These are phyloP conservation scores for Backusella macrospora DNA, from an alignment of 192 early-diverging fungal genomes.

Conservation along the genomic window DNA sequence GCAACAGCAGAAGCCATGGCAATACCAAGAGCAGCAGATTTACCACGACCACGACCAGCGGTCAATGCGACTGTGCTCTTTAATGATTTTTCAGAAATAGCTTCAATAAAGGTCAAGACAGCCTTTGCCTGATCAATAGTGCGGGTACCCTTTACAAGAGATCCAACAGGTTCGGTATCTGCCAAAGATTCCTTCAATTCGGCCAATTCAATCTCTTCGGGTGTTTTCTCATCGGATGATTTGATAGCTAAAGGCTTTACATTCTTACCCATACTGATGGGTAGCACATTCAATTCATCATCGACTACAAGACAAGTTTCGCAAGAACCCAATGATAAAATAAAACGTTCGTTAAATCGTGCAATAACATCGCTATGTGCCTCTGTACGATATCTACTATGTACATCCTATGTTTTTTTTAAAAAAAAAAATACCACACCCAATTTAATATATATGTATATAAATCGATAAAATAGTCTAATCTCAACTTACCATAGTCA, in stretches of 20 bases:
- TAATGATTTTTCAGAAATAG: slow-evolving; percentile 92
- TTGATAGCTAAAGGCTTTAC: slow-evolving; percentile 84
- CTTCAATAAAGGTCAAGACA: slow-evolving; percentile 95
- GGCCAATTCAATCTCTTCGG: slow-evolving; percentile 66
- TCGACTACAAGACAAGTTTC: slow-evolving; percentile 92
- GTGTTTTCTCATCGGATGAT: slow-evolving; percentile 48
- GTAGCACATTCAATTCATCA: slow-evolving; percentile 97
- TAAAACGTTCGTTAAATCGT: slow-evolving; percentile 97
- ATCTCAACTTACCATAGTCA: slow-evolving; percentile 81
- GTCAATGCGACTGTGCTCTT: slow-evolving; percentile 92
- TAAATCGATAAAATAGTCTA: not conserved
- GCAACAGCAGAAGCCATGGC: slow-evolving; percentile 95
- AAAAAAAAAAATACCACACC: not conserved
- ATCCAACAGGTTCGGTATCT: slow-evolving; percentile 91
- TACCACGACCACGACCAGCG: slow-evolving; percentile 95
- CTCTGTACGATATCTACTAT: slow-evolving; percentile 93
- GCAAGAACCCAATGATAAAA: slow-evolving; percentile 90
- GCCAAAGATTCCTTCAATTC: slow-evolving; percentile 85
- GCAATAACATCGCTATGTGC: slow-evolving; percentile 90
- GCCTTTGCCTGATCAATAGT: slow-evolving; percentile 98
- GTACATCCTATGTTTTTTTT: slow-evolving; percentile 73
- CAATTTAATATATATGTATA: not conserved
- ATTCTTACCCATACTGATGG: slow-evolving; percentile 90
- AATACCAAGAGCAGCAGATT: slow-evolving; percentile 95
- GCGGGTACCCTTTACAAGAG: slow-evolving; percentile 75